Evolutionary conservation across 495 filamentous ascomycete genomes (phyloP).

Genomic region (Annulohypoxylon nitens): DNA sequence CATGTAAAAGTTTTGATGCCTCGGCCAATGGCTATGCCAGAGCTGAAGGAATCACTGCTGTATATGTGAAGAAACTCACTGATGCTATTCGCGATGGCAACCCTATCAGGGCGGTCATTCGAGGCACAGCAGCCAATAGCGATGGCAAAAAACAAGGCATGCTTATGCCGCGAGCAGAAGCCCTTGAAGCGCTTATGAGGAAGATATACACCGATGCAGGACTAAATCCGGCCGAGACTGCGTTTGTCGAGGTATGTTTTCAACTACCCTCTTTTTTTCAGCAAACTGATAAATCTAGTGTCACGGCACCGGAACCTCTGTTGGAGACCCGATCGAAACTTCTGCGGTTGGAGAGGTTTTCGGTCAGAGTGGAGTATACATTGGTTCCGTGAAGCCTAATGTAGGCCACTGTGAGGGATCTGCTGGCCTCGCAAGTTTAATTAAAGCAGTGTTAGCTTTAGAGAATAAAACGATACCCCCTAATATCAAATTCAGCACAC

Average conservation of each 20-base stretch:
- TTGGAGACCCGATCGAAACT: conserved; percentile 57
- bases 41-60: conserved; percentile 49
- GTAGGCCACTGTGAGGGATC: conserved; percentile 66
- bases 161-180: conserved; percentile 58
- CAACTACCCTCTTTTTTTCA: background rate
- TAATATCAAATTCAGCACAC: conserved; percentile 52
- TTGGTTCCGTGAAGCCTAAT: conserved; percentile 67
- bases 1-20: conserved; percentile 56
- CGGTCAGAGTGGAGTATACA: conserved; percentile 51
- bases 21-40: conserved; percentile 51
- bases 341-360: conserved; percentile 51
- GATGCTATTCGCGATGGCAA: conserved; percentile 63
- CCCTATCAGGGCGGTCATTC: conserved; percentile 66
- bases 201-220: conserved; percentile 58
- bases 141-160: conserved; percentile 59
- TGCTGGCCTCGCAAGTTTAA: conserved; percentile 61
- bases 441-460: conserved; percentile 65
- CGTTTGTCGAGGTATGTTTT: conserved; percentile 47
- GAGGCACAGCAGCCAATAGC: conserved; percentile 61
- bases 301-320: conserved; percentile 52
- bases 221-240: conserved; percentile 55
- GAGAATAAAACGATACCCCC: conserved; percentile 59
- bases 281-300: conserved; percentile 25
- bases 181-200: conserved; percentile 62
- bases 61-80: conserved; percentile 62